A percentile compares a stretch with the other conserved stretches of the same genome.
Evolutionary conservation across 805 yeast genomes (phyloP).

Genomic region (Starmerella apicola): DNA sequence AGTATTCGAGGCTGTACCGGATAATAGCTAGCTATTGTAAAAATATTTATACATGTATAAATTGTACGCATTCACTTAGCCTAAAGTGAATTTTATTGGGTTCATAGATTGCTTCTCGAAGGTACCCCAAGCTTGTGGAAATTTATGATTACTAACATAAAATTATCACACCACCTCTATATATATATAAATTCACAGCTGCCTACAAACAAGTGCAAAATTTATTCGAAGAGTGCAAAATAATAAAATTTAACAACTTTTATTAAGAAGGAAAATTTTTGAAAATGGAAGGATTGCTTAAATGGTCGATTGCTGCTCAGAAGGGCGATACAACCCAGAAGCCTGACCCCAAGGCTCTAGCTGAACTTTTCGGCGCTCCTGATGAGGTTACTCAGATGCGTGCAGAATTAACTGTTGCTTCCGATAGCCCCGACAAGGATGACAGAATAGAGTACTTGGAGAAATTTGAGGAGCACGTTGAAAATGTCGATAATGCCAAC

Average conservation of each 20-base stretch:
- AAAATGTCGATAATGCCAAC: conserved; percentile 88
- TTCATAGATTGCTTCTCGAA: too few species aligned
- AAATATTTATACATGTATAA: too few species aligned
- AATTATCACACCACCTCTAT: too few species aligned
- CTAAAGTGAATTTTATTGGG: too few species aligned
- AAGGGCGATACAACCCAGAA: conserved; percentile 38
- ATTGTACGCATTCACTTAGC: too few species aligned
- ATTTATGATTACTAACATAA: too few species aligned
- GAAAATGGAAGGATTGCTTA: conserved; percentile 75
- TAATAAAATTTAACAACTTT: too few species aligned
- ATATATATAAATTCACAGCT: too few species aligned
- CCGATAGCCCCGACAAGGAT: conserved; percentile 45
- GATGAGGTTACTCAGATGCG: conserved; percentile 87
- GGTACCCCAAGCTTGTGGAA: too few species aligned
- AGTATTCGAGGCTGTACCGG: conserved; percentile 25
- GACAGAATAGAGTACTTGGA: conserved; percentile 68
- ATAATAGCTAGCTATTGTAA: too few species aligned
- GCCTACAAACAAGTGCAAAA: too few species aligned
- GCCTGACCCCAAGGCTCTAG: conserved; percentile 66
- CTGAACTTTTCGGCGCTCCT: conserved; percentile 65
- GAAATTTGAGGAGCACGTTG: conserved; percentile 85
- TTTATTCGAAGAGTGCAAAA: too few species aligned
- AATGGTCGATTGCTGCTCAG: conserved; percentile 72
- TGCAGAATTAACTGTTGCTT: conserved; percentile 52
- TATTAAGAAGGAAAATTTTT: conserved; percentile 19